Evolutionary conservation across 2,329 filamentous ascomycete genomes (phyloP), one percentile per base, ranked within the genome.

Genomic region (Knufia fluminis): DNA sequence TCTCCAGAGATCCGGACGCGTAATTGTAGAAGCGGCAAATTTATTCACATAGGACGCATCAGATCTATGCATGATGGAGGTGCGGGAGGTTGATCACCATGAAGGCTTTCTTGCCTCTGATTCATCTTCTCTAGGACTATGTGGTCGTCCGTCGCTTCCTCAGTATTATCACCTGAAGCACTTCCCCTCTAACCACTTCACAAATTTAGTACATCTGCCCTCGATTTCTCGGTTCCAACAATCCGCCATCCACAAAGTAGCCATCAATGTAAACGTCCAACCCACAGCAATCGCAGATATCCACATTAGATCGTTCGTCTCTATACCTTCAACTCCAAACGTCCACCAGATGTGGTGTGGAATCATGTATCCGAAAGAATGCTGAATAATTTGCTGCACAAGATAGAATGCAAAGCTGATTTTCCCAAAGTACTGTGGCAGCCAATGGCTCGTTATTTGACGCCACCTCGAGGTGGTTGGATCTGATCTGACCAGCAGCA

Each of bases 241-340:
- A 61, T 82, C 79, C 1, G 75, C 74, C 3, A 71, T 67, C 71
- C 77, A 81, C 4, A 81, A 66, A 0, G 74, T 62, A 23, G 69
- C 48, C 4, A 64, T 59, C 10, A 71, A 56, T 50, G 66, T 70
- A 44, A 70, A 64, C 12, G 59, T 38, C 67, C 68, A 71, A 16
- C 68, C 68, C 23, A 70, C 59, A 2, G 67, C 44, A 41, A 69
- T 65, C 0, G 66, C 68, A 16, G 64, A 49, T 19, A 63, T 65
- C 54, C 68, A 70, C 46, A 65, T 62, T 22, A 64, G 59, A 43
- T 69, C 51, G 10, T 38, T 48, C 17, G 54, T 53, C 4, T 57
- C 49, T 17, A 42, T 53, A 1, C 63, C 66, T 46, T 67, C 61
- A 48, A 65, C 67, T 52, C 68, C 69, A 2, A 64, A 67, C 4